Percentiles rank a stretch among this genome's conserved stretches.
phyloP scores from a whole-genome alignment of 306 rosid species.

The Trifolium subterraneum region DNA sequence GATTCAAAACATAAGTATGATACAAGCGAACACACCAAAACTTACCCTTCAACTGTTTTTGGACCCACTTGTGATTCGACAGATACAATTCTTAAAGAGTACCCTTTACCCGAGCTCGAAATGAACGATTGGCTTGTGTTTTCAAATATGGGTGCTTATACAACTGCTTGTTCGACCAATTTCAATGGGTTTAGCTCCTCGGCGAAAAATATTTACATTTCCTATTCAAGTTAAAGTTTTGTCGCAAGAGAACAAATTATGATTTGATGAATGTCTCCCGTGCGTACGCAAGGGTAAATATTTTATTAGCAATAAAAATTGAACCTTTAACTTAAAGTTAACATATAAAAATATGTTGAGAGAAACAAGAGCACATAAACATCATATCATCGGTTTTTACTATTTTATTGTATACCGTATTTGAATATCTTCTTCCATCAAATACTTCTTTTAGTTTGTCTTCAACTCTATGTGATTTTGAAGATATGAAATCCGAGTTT shows the following conservation, averaged over 20 bases:
- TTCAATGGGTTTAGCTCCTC: slow-evolving; percentile 63
- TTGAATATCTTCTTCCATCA: no score
- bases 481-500: no score
- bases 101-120: slow-evolving; percentile 54
- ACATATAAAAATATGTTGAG: no score
- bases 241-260: neutral
- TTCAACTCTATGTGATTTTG: no score
- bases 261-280: no score
- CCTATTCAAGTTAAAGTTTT: neutral
- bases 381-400: no score
- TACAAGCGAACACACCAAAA: neutral
- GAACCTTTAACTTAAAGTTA: no score
- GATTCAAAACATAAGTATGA: neutral
- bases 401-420: no score
- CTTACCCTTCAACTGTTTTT: slow-evolving; percentile 48
- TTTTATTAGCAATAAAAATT: no score
- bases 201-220: slow-evolving; percentile 38
- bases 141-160: slow-evolving; percentile 63
- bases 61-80: slow-evolving; percentile 64
- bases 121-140: slow-evolving; percentile 64
- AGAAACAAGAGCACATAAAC: no score
- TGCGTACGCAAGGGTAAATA: no score
- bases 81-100: slow-evolving; percentile 52
- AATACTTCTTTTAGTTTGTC: no score
- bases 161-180: slow-evolving; percentile 49